Conservation (phyloP, 1,284 basidiomycete genomes). For the Caloboletus firmus region DNA sequence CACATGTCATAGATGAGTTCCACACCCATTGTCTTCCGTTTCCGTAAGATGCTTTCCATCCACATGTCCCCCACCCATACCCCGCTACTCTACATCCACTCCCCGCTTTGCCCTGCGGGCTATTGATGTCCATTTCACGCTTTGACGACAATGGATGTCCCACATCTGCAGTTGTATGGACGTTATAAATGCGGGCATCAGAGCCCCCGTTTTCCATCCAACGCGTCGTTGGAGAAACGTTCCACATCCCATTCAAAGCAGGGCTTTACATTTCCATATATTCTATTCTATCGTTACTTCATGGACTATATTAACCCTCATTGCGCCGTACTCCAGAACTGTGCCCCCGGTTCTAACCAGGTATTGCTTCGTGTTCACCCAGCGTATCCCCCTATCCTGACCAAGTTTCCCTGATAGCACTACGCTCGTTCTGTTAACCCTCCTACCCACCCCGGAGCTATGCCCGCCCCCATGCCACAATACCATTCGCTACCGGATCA, state of each 20-base stretch:
- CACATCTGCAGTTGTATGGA: neutral
- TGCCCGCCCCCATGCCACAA: slow-evolving; percentile 23
- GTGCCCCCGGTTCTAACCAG: slow-evolving; percentile 6
- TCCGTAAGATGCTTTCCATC: slow-evolving; percentile 6
- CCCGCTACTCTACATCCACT: neutral
- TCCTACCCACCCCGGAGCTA: slow-evolving; percentile 23
- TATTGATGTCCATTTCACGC: slow-evolving; percentile 2
- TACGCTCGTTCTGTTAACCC: slow-evolving; percentile 16
- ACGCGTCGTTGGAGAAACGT: neutral
- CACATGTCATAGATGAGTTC: slow-evolving; percentile 1
- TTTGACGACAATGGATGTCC: slow-evolving; percentile 21
- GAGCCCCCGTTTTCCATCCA: neutral
- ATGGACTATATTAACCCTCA: slow-evolving; percentile 10
- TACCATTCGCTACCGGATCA: slow-evolving; percentile 18
- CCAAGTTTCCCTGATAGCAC: slow-evolving; percentile 17
- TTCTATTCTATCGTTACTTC: neutral
- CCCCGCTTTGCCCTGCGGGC: slow-evolving; percentile 5
- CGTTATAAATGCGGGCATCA: slow-evolving; percentile 20
- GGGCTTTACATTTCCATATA: slow-evolving; percentile 3
- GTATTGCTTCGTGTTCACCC: neutral
- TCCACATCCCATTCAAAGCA: neutral
- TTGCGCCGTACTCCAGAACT: neutral
- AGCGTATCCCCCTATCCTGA: neutral
- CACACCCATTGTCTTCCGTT: slow-evolving; percentile 12
- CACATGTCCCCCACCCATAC: neutral